Evolutionary conservation across 1,139 yeast genomes (phyloP).

Genomic region (Debaryomycetaceae sp.): DNA sequence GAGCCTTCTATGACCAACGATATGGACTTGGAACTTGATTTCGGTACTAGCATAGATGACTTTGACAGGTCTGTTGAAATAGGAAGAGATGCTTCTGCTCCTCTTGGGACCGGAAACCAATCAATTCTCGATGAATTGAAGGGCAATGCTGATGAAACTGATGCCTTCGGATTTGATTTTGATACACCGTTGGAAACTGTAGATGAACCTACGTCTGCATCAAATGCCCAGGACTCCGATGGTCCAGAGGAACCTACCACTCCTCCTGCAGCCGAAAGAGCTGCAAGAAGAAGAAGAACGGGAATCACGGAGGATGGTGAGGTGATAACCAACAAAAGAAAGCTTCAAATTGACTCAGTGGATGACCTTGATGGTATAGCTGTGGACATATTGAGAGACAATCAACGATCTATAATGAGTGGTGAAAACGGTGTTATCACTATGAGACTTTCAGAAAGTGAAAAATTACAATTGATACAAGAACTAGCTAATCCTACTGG

Average conservation of each 20-base stretch:
- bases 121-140: slow-evolving; percentile 23
- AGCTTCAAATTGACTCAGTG: slow-evolving; percentile 32
- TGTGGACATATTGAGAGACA: slow-evolving; percentile 29
- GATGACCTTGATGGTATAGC: slow-evolving; percentile 36
- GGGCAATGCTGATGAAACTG: slow-evolving; percentile 13
- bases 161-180: slow-evolving; percentile 16
- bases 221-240: slow-evolving; percentile 13
- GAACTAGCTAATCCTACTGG: slow-evolving; percentile 32
- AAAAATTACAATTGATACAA: slow-evolving; percentile 34
- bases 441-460: slow-evolving; percentile 26
- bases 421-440: slow-evolving; percentile 19
- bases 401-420: slow-evolving; percentile 23
- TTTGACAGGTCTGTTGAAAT: slow-evolving; percentile 43
- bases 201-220: slow-evolving; percentile 7
- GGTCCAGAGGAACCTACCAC: slow-evolving; percentile 13
- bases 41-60: slow-evolving; percentile 31
- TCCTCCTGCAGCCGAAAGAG: slow-evolving; percentile 17
- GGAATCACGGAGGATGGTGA: slow-evolving; percentile 40
- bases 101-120: slow-evolving; percentile 23
- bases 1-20: slow-evolving; percentile 17
- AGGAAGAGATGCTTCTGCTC: slow-evolving; percentile 39
- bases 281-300: slow-evolving; percentile 23
- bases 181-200: slow-evolving; percentile 31
- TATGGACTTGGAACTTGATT: slow-evolving; percentile 50
- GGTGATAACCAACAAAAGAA: slow-evolving; percentile 38